Evolutionary conservation across 1,284 basidiomycete species (phyloP).

Genomic region (Puccinia horiana): DNA sequence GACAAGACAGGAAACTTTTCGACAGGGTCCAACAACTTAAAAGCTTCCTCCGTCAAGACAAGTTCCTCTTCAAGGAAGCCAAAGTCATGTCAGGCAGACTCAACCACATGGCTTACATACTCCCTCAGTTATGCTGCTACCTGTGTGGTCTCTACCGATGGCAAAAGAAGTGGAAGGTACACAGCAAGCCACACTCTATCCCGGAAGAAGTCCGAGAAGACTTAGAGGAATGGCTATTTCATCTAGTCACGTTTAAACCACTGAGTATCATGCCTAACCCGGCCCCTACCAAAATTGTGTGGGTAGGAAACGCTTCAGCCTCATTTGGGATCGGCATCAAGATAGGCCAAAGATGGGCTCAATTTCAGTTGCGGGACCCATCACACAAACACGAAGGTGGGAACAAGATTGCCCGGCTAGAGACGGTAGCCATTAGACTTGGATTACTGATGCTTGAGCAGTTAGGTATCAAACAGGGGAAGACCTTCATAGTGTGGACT

Average conservation of each 20-base stretch:
- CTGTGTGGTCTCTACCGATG: neutral
- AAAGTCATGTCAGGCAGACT: neutral
- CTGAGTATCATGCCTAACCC: neutral
- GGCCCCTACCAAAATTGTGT: too few species aligned
- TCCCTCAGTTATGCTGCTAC: conserved; percentile 10
- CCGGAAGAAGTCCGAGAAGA: neutral
- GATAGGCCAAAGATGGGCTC: neutral
- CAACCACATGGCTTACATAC: too few species aligned
- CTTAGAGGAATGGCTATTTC: too few species aligned
- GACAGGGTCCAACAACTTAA: neutral
- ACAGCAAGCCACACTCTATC: neutral
- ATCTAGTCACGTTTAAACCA: neutral
- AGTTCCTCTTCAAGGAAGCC: neutral
- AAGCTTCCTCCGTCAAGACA: neutral
- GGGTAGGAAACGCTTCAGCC: neutral
- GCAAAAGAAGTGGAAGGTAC: neutral
- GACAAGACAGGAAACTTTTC: neutral
- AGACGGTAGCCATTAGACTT: neutral
- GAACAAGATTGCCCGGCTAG: neutral
- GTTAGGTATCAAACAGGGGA: neutral
- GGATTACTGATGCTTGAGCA: neutral
- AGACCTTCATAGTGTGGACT: neutral
- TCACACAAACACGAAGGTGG: too few species aligned
- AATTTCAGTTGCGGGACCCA: neutral
- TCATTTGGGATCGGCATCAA: conserved; percentile 4